A percentile compares a stretch with the other conserved stretches of the same genome.
Conservation (phyloP, 208 protist genomes). For the Acanthamoeba castellanii region DNA sequence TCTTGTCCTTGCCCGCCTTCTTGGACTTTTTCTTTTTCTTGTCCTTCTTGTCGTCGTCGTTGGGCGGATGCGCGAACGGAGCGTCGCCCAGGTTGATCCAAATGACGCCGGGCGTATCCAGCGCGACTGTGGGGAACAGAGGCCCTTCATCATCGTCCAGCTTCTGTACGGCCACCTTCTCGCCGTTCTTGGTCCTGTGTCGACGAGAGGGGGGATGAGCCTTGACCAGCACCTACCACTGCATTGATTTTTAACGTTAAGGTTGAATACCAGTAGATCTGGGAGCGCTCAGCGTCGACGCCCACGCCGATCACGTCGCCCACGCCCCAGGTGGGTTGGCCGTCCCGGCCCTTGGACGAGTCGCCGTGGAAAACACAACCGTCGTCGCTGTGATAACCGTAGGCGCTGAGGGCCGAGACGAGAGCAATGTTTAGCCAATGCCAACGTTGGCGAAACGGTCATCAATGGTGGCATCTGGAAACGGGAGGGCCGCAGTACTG, state of each 20-base stretch:
- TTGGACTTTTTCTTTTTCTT: constrained; percentile 50
- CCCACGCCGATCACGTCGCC: constrained; percentile 64
- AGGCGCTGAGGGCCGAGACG: not conserved
- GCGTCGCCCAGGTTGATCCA: constrained; percentile 43
- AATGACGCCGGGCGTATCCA: constrained; percentile 27
- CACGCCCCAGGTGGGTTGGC: constrained; percentile 62
- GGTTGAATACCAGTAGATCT: constrained; percentile 64
- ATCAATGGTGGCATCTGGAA: not conserved
- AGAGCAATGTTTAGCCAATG: too few species aligned
- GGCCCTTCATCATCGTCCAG: constrained; percentile 30
- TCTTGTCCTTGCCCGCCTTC: constrained; percentile 11
- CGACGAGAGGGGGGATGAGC: not conserved
- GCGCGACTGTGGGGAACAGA: constrained; percentile 62
- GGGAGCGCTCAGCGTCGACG: not conserved
- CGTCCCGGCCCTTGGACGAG: not conserved
- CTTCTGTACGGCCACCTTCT: constrained; percentile 12
- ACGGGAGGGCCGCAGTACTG: constrained; percentile 13
- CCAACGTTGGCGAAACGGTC: not conserved
- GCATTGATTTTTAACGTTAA: not conserved
- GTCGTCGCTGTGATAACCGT: constrained; percentile 75
- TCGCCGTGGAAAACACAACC: constrained; percentile 44
- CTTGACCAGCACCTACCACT: too few species aligned
- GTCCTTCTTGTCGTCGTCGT: not conserved
- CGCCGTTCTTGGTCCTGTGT: constrained; percentile 66
- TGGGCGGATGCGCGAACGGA: constrained; percentile 15